A percentile compares a stretch with the other conserved stretches of the same genome.
Evolutionary conservation across 352 stramenopile genomes (phyloP).

Genomic region (Phytopythium ostracodes): DNA sequence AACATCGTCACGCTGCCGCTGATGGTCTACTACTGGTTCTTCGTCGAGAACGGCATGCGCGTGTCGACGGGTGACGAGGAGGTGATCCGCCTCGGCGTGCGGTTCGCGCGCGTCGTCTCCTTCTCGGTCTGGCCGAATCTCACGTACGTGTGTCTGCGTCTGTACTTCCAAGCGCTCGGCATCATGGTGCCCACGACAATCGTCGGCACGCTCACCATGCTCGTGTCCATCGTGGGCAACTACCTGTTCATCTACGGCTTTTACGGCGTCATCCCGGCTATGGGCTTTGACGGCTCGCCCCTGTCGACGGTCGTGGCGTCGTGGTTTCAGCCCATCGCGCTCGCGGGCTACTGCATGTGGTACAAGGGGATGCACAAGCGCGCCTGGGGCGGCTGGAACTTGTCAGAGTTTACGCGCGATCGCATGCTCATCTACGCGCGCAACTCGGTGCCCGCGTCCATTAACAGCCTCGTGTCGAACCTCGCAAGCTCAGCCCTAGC

Average conservation of each 20-base stretch:
- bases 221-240: constrained; percentile 56
- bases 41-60: constrained; percentile 48
- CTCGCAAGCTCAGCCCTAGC: constrained; percentile 67
- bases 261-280: constrained; percentile 40
- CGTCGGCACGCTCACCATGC: constrained; percentile 63
- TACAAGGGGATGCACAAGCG: constrained; percentile 73
- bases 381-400: constrained; percentile 69
- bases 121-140: constrained; percentile 78
- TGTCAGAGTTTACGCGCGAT: constrained; percentile 49
- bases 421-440: constrained; percentile 59
- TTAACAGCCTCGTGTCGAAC: constrained; percentile 69
- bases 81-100: constrained; percentile 58
- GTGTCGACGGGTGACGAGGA: constrained; percentile 59
- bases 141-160: constrained; percentile 66
- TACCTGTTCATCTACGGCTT: constrained; percentile 58
- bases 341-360: constrained; percentile 71
- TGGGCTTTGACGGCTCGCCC: constrained; percentile 78
- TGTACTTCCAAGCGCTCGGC: constrained; percentile 85
- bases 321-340: constrained; percentile 73
- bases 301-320: constrained; percentile 72
- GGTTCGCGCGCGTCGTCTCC: constrained; percentile 74
- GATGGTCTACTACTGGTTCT: constrained; percentile 63
- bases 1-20: constrained; percentile 43
- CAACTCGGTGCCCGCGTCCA: constrained; percentile 58
- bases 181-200: constrained; percentile 74